Percentiles rank a stretch among this genome's conserved stretches.
phyloP scores from a whole-genome alignment of 2,329 filamentous ascomycete genomes.

The Epichloe scottii region DNA sequence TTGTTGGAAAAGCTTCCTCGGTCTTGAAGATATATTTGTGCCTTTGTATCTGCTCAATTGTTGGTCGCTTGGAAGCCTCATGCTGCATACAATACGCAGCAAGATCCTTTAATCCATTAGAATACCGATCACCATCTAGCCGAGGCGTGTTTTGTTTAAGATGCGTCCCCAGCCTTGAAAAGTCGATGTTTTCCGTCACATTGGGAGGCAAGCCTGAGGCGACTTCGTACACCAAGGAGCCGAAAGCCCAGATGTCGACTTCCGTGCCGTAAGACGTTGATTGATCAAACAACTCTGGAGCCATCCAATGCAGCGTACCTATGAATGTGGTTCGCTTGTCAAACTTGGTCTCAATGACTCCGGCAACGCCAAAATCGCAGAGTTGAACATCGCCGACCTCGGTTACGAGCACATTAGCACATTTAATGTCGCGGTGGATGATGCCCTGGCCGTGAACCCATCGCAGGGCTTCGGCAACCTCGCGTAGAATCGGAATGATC shows the following conservation, averaged over 20 bases:
- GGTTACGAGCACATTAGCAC: slow-evolving; percentile 68
- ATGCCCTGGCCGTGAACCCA: slow-evolving; percentile 59
- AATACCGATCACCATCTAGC: slow-evolving; percentile 60
- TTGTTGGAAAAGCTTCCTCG: slow-evolving; percentile 48
- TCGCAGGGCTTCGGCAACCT: slow-evolving; percentile 51
- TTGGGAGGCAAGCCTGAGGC: slow-evolving; percentile 67
- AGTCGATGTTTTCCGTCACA: slow-evolving; percentile 37
- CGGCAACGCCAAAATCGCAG: slow-evolving; percentile 76
- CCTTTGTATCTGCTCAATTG: slow-evolving; percentile 54
- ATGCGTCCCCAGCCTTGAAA: slow-evolving; percentile 40
- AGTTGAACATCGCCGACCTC: slow-evolving; percentile 68
- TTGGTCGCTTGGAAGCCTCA: slow-evolving; percentile 54
- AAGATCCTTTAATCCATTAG: slow-evolving; percentile 53
- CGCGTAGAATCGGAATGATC: slow-evolving; percentile 54
- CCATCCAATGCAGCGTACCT: slow-evolving; percentile 80
- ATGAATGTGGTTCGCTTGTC: slow-evolving; percentile 73
- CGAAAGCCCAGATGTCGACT: slow-evolving; percentile 77
- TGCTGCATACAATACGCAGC: slow-evolving; percentile 62
- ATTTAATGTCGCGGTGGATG: slow-evolving; percentile 61
- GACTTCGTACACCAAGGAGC: slow-evolving; percentile 69
- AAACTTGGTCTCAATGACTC: slow-evolving; percentile 60
- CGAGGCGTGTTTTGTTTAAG: slow-evolving; percentile 51
- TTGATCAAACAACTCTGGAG: slow-evolving; percentile 60
- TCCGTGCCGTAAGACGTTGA: slow-evolving; percentile 55
- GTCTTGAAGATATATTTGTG: slow-evolving; percentile 59